Evolutionary conservation across 2,329 filamentous ascomycete genomes (phyloP).

Genomic region (Triangularia verruculosa): DNA sequence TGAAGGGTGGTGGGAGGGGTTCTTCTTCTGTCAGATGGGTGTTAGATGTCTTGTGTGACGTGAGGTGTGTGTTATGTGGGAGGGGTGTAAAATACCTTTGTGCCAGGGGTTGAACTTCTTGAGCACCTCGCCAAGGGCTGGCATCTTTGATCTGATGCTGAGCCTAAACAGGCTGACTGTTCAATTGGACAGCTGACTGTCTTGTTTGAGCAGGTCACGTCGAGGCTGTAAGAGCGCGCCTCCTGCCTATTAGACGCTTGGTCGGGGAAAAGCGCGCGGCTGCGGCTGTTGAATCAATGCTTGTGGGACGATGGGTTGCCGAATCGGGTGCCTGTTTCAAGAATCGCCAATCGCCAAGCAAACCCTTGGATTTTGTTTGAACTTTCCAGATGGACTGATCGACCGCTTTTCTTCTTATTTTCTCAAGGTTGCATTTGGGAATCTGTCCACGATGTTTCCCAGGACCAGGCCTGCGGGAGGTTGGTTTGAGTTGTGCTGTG

Average conservation of each 20-base stretch:
- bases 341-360: not conserved
- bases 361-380: not conserved
- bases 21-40: constrained; percentile 13
- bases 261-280: constrained; percentile 4
- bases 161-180: not conserved
- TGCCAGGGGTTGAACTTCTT: constrained; percentile 26
- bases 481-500: not conserved
- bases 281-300: constrained; percentile 4
- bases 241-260: not conserved
- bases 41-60: constrained; percentile 25
- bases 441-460: not conserved
- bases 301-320: constrained; percentile 2
- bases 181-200: not conserved
- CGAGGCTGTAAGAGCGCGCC: not conserved
- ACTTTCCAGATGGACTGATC: not conserved
- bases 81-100: constrained; percentile 16
- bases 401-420: not conserved
- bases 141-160: constrained; percentile 20
- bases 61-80: not conserved
- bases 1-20: constrained; percentile 44
- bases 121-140: constrained; percentile 21
- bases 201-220: not conserved
- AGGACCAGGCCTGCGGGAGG: not conserved
- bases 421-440: not conserved
- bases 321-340: constrained; percentile 16